Evolutionary conservation across 2,329 filamentous ascomycete species (phyloP), one percentile per base, ranked within the genome.

Genomic region (Scedosporium boydii): DNA sequence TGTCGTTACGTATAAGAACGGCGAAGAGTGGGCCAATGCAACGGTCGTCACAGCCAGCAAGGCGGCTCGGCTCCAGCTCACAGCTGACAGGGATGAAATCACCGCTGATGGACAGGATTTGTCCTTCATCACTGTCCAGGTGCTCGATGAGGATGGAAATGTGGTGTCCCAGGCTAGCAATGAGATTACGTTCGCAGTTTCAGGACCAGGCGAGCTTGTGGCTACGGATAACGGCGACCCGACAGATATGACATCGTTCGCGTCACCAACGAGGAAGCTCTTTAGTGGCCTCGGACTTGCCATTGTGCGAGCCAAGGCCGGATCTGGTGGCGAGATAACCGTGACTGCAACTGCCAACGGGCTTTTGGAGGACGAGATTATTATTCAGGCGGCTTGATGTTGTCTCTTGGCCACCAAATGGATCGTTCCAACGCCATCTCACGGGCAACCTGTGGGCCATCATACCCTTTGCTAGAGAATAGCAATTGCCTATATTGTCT

Each of bases 171-270:
- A 66, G 3, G 81, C 80, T 1, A 69, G 69, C 21, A 71, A 78
- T 64, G 65, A 65, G 14, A 72, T 83, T 48, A 74, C 71, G 0
- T 83, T 83, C 64, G 73, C 75, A 0, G 64, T 81, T 4, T 67
- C 68, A 0, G 79, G 77, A 0, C 72, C 74, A 0, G 82, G 76
- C 0, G 70, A 76, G 67, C 77, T 84, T 53, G 73, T 80, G 1
- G 70, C 77, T 0, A 83, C 81, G 0, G 80, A 83, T 59, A 83
- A 82, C 60, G 81, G 81, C 1, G 74, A 82, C 62, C 77, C 77
- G 4, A 70, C 75, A 1, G 78, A 81, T 63, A 71, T 78, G 66
- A 74, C 70, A 1, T 67, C 73, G 1, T 81, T 81, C 65, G 74
- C 75, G 0, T 75, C 73, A 3, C 64, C 65, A 6, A 70, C 69